Conservation (phyloP, 2,329 filamentous ascomycete genomes). For the Aspergillus versicolor region DNA sequence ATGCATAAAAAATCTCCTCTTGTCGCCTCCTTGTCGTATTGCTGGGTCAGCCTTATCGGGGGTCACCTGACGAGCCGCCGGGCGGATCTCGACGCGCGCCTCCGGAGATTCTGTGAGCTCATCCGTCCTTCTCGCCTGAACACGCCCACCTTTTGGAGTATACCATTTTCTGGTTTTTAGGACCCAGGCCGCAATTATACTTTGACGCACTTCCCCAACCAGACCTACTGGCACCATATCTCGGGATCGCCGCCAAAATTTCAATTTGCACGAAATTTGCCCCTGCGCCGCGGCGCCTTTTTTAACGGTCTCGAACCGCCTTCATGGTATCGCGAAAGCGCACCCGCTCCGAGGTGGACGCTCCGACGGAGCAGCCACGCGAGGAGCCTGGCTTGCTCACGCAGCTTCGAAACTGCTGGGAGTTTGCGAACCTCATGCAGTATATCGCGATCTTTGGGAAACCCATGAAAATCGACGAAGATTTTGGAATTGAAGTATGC, state of each 20-base stretch:
- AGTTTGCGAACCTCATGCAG: slow-evolving; percentile 91
- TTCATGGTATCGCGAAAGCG: slow-evolving; percentile 58
- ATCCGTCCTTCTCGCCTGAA: slow-evolving; percentile 28
- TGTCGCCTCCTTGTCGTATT: background rate
- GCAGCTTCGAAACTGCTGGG: slow-evolving; percentile 85
- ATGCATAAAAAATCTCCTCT: background rate
- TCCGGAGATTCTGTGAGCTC: slow-evolving; percentile 27
- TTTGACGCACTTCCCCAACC: background rate
- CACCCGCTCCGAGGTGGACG: slow-evolving; percentile 56
- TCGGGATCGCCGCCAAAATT: background rate
- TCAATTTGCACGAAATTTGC: slow-evolving; percentile 7
- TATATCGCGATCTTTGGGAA: slow-evolving; percentile 91
- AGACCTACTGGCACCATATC: background rate
- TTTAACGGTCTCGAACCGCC: slow-evolving; percentile 30
- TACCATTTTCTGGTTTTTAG: slow-evolving; percentile 4
- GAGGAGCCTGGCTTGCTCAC: slow-evolving; percentile 53
- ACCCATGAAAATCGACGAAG: slow-evolving; percentile 83
- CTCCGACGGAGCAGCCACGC: slow-evolving; percentile 41
- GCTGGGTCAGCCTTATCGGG: slow-evolving; percentile 15
- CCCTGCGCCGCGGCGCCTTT: slow-evolving; percentile 25
- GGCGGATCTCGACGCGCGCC: slow-evolving; percentile 33
- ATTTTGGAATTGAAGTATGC: slow-evolving; percentile 83
- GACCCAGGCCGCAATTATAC: background rate
- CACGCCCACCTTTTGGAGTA: slow-evolving; percentile 18
- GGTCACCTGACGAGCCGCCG: slow-evolving; percentile 27